These are phyloP conservation scores for Apiotrichum mycotoxinovorans DNA, from an alignment of 1,284 basidiomycete species.

Conservation along the genomic window DNA sequence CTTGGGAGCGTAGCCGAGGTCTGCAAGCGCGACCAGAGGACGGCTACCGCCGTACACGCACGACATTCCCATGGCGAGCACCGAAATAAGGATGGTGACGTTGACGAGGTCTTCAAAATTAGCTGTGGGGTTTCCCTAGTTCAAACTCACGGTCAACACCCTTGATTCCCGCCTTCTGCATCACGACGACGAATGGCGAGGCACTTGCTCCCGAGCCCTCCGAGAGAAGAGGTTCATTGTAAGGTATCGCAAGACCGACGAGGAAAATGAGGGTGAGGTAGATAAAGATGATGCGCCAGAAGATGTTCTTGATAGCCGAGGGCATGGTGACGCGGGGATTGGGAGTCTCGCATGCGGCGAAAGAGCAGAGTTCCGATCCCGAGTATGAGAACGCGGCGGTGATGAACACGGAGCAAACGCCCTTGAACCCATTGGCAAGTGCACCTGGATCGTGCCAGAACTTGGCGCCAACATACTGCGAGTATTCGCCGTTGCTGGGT, in stretches of 20 bases:
- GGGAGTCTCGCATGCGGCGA: slow-evolving; percentile 16
- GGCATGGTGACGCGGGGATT: slow-evolving; percentile 35
- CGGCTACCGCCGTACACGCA: slow-evolving; percentile 48
- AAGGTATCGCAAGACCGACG: slow-evolving; percentile 53
- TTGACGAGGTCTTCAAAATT: slow-evolving; percentile 15
- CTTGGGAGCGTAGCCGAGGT: slow-evolving; percentile 53
- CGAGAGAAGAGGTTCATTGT: slow-evolving; percentile 37
- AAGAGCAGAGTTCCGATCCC: slow-evolving; percentile 16
- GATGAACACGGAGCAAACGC: slow-evolving; percentile 39
- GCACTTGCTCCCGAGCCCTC: slow-evolving; percentile 50
- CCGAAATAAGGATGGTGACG: slow-evolving; percentile 29
- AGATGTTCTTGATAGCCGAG: slow-evolving; percentile 21
- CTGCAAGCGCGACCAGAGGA: slow-evolving; percentile 45
- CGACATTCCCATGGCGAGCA: slow-evolving; percentile 46
- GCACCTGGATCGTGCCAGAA: slow-evolving; percentile 47
- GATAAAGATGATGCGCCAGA: slow-evolving; percentile 60
- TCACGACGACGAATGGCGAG: slow-evolving; percentile 56
- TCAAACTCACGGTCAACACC: slow-evolving; percentile 44
- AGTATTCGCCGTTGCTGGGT: slow-evolving; percentile 36
- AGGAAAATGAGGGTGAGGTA: slow-evolving; percentile 55
- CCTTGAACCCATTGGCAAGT: slow-evolving; percentile 53
- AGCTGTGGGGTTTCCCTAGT: too few species aligned
- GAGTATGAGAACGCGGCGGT: slow-evolving; percentile 68
- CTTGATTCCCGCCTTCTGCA: slow-evolving; percentile 49
- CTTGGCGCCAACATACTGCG: slow-evolving; percentile 36